phyloP scores from a whole-genome alignment of 1,284 basidiomycete genomes.

The Boletus sp. region DNA sequence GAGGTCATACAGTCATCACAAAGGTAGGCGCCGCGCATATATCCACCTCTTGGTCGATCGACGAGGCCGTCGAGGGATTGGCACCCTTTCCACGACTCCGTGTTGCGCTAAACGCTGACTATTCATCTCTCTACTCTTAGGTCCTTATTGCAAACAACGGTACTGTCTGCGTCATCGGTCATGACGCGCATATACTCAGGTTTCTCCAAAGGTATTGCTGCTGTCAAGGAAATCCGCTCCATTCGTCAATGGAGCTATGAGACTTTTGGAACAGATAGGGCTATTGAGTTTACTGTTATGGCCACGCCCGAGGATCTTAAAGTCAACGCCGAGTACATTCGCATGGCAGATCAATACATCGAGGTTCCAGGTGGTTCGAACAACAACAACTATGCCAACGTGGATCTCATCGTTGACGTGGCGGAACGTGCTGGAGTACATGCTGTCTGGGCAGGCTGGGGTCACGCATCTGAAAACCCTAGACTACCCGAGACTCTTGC shows the following conservation, averaged over 20 bases:
- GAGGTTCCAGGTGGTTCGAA: slow-evolving; percentile 98
- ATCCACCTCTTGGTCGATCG: slow-evolving; percentile 11
- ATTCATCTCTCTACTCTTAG: slow-evolving; percentile 38
- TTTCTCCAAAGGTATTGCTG: slow-evolving; percentile 77
- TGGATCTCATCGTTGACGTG: slow-evolving; percentile 98
- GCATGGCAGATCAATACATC: slow-evolving; percentile 99
- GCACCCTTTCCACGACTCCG: background rate
- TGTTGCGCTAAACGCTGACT: slow-evolving; percentile 12
- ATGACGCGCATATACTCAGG: slow-evolving; percentile 23
- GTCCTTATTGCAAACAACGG: slow-evolving; percentile 97
- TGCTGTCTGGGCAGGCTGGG: slow-evolving; percentile 99
- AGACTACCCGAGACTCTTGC: slow-evolving; percentile 93
- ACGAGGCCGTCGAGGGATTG: slow-evolving; percentile 4
- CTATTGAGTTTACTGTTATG: slow-evolving; percentile 99
- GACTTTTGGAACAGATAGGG: slow-evolving; percentile 94
- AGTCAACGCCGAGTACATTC: slow-evolving; percentile 99
- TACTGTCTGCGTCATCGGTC: slow-evolving; percentile 30
- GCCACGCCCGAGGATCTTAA: slow-evolving; percentile 98
- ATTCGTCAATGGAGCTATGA: slow-evolving; percentile 99
- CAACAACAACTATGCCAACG: slow-evolving; percentile 99
- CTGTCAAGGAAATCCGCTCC: slow-evolving; percentile 98
- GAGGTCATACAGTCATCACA: slow-evolving; percentile 98
- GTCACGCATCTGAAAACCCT: slow-evolving; percentile 99
- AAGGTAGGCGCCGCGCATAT: slow-evolving; percentile 60
- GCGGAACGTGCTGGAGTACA: slow-evolving; percentile 97